phyloP scores from a whole-genome alignment of 345 rosid genomes.

The Trapa bicornis region DNA sequence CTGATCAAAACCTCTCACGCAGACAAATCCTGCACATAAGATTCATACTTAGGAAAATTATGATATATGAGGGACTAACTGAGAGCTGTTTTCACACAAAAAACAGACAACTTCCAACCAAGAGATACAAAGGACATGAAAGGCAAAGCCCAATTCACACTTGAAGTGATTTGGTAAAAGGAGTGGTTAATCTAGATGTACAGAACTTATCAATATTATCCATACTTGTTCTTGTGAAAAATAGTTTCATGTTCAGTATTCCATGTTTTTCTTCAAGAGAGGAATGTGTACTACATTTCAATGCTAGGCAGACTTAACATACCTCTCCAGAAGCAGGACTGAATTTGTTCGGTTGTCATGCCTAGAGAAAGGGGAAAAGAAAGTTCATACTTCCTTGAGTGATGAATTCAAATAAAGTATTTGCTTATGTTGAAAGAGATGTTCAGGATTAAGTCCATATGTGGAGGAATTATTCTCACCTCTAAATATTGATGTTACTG shows the following conservation, averaged over 20 bases:
- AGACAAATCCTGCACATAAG: slow-evolving; percentile 58
- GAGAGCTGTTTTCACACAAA: not conserved
- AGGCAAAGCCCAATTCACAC: not conserved
- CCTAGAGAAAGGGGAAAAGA: slow-evolving; percentile 27
- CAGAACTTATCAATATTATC: not conserved
- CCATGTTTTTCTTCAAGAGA: not conserved
- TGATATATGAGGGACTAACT: not conserved
- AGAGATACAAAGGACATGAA: not conserved
- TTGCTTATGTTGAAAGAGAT: not conserved
- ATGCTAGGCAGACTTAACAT: slow-evolving; percentile 11
- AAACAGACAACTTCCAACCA: not conserved
- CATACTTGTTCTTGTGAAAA: not conserved
- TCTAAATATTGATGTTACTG: slow-evolving; percentile 74
- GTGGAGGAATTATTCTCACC: slow-evolving; percentile 28
- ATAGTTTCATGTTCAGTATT: not conserved
- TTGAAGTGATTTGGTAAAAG: no score
- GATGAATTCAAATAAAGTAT: not conserved
- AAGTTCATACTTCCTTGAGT: slow-evolving; percentile 10
- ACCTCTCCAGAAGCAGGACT: slow-evolving; percentile 89
- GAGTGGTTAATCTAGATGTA: no score
- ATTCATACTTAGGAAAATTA: not conserved
- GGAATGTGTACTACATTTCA: not conserved
- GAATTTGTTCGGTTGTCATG: slow-evolving; percentile 60
- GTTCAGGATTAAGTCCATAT: not conserved
- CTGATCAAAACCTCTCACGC: slow-evolving; percentile 82